These are phyloP conservation scores for Ophiocordyceps sinensis DNA, from an alignment of 2,329 filamentous ascomycete species.

Conservation along the genomic window DNA sequence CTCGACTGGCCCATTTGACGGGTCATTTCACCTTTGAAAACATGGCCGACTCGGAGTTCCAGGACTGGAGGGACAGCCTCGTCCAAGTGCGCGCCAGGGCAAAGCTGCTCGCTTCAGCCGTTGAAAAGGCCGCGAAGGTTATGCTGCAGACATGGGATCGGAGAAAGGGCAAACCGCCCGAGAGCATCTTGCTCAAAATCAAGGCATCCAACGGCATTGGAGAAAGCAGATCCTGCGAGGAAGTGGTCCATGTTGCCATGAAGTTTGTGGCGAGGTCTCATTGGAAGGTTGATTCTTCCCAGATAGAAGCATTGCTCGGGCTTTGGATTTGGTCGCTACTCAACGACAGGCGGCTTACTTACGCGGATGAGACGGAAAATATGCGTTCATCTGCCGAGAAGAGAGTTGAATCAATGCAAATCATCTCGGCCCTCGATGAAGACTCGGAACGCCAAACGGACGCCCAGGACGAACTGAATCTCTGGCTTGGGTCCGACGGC, in stretches of 20 bases:
- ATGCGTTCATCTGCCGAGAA: neutral
- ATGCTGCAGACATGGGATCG: neutral
- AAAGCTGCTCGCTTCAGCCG: neutral
- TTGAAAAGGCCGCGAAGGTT: neutral
- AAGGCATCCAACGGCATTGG: neutral
- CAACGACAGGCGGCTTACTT: neutral
- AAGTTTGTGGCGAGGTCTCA: neutral
- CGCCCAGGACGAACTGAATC: neutral
- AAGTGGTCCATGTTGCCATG: neutral
- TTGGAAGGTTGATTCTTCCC: constrained; percentile 5
- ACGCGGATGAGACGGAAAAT: neutral
- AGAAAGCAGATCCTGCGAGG: neutral
- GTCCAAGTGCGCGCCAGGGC: neutral
- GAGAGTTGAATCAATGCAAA: neutral
- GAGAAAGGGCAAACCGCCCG: neutral
- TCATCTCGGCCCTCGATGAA: neutral
- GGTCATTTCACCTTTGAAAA: neutral
- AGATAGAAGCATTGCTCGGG: constrained; percentile 8
- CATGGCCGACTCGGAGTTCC: neutral
- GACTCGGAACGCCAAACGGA: neutral
- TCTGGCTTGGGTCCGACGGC: neutral
- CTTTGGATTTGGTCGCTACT: constrained; percentile 7
- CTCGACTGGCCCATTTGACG: neutral
- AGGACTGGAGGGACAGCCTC: neutral
- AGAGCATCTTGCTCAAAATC: neutral